Base-by-base conservation (phyloP, 768 basidiomycete species). In the Kwoniella newhampshirensis region DNA sequence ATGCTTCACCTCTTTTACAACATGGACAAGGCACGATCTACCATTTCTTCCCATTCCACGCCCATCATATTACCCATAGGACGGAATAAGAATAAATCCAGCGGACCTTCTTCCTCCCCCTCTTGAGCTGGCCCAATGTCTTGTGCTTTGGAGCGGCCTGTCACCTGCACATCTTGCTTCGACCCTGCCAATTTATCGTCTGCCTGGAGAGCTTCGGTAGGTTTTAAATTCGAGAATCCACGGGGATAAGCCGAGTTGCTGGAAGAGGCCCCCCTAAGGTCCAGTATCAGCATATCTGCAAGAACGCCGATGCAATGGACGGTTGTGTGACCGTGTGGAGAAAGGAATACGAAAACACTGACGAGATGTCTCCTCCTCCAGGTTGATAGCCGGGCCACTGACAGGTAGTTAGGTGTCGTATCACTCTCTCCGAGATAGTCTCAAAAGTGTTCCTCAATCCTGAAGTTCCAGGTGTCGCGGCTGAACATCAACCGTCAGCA, bases 381-480 rank as follows among this genome's bases (percentile, higher is more conserved):
- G n/a, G 8, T n/a, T n/a, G 41, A 42, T 42, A 23, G 7, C n/a
- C 41, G 8, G 17, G n/a, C 41, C 21, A 42, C 8, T n/a, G 41
- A 8, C 41, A 5, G 8, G 5, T n/a, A 18, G 40, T 52, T 13
- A 59, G 27, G 18, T 42, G 43, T 23, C 57, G 49, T 8, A 52
- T 52, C 37, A 52, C 27, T 21, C 40, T 41, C 25, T 57, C 56
- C 18, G 48, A 51, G 4, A 57, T 35, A 21, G 37, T 26, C 21
- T 57, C 56, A 28, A 57, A 57, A 15, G 56, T 46, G 30, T 57
- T 45, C 6, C 56, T 32, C 17, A 61, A 44, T 21, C 54, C 54
- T 25, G 49, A 42, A 20, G 60, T 61, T 4, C 60, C 60, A 9
- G 40, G 60, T 32, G 41, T 51, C 18, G 26, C 51, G 12, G 50